These are phyloP conservation scores for Alternaria triticimaculans DNA, from an alignment of 2,329 filamentous ascomycete genomes.

Conservation along the genomic window DNA sequence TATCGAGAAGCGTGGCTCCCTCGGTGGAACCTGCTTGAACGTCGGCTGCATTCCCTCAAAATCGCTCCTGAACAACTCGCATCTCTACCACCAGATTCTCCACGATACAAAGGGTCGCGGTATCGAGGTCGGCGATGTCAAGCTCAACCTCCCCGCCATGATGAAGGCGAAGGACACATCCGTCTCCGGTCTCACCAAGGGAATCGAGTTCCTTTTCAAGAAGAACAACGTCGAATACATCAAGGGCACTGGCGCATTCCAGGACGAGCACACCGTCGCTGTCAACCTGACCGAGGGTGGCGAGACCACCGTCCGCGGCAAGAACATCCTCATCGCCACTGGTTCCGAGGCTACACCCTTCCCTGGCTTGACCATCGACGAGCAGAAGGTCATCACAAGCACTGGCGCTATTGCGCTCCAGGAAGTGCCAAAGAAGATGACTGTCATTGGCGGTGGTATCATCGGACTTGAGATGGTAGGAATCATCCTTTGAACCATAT, in stretches of 20 bases:
- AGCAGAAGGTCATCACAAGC: constrained; percentile 96
- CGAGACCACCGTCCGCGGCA: constrained; percentile 83
- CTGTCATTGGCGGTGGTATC: constrained; percentile 97
- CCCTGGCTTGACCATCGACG: constrained; percentile 92
- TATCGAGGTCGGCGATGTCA: constrained; percentile 96
- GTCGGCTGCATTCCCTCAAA: constrained; percentile 99
- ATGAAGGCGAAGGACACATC: constrained; percentile 99
- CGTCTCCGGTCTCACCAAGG: constrained; percentile 88
- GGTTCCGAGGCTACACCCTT: constrained; percentile 96
- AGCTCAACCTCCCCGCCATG: constrained; percentile 92
- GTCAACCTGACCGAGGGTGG: constrained; percentile 90
- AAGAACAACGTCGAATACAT: constrained; percentile 99
- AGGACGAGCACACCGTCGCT: constrained; percentile 88
- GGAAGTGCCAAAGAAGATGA: constrained; percentile 93
- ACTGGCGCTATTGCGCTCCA: constrained; percentile 90
- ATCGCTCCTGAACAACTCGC: constrained; percentile 99
- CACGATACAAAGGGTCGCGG: constrained; percentile 97
- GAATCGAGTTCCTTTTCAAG: constrained; percentile 97
- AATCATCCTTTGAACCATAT: too few relatives aligned
- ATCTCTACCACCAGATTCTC: constrained; percentile 94
- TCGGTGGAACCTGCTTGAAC: constrained; percentile 97
- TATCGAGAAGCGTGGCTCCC: constrained; percentile 95
- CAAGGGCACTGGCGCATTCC: constrained; percentile 88
- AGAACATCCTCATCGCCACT: constrained; percentile 98
- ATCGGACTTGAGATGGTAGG: constrained; percentile 95